Conservation (phyloP, 1,139 yeast genomes). For the Yamadazyma conglobata region DNA sequence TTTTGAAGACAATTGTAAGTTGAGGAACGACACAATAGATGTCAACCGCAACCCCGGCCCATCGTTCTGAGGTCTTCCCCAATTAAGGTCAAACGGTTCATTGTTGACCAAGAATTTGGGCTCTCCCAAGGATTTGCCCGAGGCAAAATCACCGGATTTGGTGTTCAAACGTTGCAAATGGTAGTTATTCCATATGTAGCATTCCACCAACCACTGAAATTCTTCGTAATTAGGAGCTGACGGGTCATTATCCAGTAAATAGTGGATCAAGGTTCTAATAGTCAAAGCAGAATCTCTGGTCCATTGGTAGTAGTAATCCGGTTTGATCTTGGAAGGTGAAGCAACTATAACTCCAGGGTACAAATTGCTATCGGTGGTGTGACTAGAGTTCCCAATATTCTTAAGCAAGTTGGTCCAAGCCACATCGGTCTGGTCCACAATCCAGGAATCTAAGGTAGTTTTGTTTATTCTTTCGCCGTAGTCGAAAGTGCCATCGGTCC, state of each 20-base stretch:
- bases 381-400: slow-evolving; percentile 50
- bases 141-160: slow-evolving; percentile 60
- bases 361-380: slow-evolving; percentile 24
- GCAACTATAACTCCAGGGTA: slow-evolving; percentile 76
- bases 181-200: slow-evolving; percentile 58
- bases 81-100: slow-evolving; percentile 53
- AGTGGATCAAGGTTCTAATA: slow-evolving; percentile 58
- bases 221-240: slow-evolving; percentile 4
- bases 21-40: slow-evolving; percentile 57
- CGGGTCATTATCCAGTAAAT: slow-evolving; percentile 27
- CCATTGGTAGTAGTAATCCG: slow-evolving; percentile 90
- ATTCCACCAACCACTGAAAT: slow-evolving; percentile 38
- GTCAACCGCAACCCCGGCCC: slow-evolving; percentile 85
- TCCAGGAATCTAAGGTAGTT: slow-evolving; percentile 54
- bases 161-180: slow-evolving; percentile 64
- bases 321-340: slow-evolving; percentile 65
- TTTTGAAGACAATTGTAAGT: slow-evolving; percentile 7
- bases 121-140: slow-evolving; percentile 59
- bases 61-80: slow-evolving; percentile 98
- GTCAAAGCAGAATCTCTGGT: slow-evolving; percentile 86
- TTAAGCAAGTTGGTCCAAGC: slow-evolving; percentile 54
- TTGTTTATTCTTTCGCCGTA: too few species aligned
- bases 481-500: too few species aligned
- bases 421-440: slow-evolving; percentile 43
- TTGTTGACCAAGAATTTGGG: slow-evolving; percentile 79